A percentile compares a stretch with the other conserved stretches of the same genome.
phyloP scores from a whole-genome alignment of 495 filamentous ascomycete species.

The Aspergillus mulundensis region DNA sequence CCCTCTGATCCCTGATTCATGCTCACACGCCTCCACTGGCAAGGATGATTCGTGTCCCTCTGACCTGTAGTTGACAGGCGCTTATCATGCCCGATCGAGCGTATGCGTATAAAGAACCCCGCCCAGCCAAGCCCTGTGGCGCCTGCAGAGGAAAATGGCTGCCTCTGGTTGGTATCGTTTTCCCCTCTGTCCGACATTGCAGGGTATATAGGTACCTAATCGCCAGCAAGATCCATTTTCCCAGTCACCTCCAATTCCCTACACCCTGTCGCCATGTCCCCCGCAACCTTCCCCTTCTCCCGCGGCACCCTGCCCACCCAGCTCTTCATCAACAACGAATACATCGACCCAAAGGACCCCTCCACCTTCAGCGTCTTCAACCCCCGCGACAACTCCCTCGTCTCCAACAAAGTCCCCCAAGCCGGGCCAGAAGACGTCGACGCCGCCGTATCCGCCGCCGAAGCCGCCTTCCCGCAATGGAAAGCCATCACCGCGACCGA shows the following conservation, averaged over 20 bases:
- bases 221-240: too few relatives aligned
- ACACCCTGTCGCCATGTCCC: not conserved
- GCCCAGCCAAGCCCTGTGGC: too few relatives aligned
- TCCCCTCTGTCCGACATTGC: too few relatives aligned
- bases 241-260: too few relatives aligned
- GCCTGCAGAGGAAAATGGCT: not conserved
- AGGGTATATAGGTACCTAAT: too few relatives aligned
- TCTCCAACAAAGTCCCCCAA: not conserved
- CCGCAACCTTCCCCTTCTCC: not conserved
- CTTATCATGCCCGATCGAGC: too few relatives aligned
- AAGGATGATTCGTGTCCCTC: too few relatives aligned
- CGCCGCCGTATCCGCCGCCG: constrained; percentile 30
- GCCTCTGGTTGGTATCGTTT: too few relatives aligned
- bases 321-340: constrained; percentile 3
- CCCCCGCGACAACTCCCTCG: not conserved
- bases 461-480: constrained; percentile 27
- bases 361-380: not conserved
- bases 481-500: not conserved
- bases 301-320: not conserved
- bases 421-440: constrained; percentile 8
- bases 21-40: too few relatives aligned
- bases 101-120: too few relatives aligned
- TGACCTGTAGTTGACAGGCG: too few relatives aligned
- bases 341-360: not conserved
- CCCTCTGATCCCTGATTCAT: too few relatives aligned